phyloP scores from a whole-genome alignment of 768 basidiomycete genomes.

The Tylopilus intermedius region DNA sequence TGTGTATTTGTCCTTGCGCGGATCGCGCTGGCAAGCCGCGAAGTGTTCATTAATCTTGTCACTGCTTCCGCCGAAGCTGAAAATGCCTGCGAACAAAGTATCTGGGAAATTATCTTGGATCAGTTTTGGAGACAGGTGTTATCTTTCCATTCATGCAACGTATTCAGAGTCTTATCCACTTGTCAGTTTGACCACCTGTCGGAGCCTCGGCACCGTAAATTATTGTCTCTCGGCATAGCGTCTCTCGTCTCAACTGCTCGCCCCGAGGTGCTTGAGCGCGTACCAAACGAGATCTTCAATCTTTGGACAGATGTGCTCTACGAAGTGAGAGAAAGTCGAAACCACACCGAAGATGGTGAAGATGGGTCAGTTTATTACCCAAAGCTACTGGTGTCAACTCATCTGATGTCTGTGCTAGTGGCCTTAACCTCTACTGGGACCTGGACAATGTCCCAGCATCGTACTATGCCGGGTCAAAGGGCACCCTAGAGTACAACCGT shows the following conservation, averaged over 20 bases:
- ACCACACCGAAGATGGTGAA: conserved; percentile 32
- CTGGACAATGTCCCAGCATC: conserved; percentile 50
- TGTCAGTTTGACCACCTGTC: conserved; percentile 86
- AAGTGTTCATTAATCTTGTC: conserved; percentile 69
- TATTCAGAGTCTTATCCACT: not conserved
- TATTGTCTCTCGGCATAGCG: conserved; percentile 78
- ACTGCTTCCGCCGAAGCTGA: conserved; percentile 50
- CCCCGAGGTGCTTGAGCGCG: conserved; percentile 63
- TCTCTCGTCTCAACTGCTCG: conserved; percentile 70
- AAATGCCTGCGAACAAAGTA: conserved; percentile 43
- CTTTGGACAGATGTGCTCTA: conserved; percentile 87
- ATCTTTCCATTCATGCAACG: conserved; percentile 4
- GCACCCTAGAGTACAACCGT: conserved; percentile 72
- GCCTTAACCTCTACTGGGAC: conserved; percentile 67
- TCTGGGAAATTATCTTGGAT: conserved; percentile 67
- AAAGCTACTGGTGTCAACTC: not conserved
- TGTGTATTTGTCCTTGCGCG: conserved; percentile 72
- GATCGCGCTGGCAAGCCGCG: conserved; percentile 59
- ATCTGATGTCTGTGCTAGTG: conserved; percentile 12
- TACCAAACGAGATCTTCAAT: conserved; percentile 75
- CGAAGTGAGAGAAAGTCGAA: conserved; percentile 72
- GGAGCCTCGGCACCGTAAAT: conserved; percentile 77
- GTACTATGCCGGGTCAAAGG: conserved; percentile 61
- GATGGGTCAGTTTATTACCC: conserved; percentile 26
- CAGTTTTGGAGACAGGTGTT: conserved; percentile 80